These are phyloP conservation scores for Coniella lustricola DNA, from an alignment of 2,329 filamentous ascomycete genomes.

Conservation along the genomic window DNA sequence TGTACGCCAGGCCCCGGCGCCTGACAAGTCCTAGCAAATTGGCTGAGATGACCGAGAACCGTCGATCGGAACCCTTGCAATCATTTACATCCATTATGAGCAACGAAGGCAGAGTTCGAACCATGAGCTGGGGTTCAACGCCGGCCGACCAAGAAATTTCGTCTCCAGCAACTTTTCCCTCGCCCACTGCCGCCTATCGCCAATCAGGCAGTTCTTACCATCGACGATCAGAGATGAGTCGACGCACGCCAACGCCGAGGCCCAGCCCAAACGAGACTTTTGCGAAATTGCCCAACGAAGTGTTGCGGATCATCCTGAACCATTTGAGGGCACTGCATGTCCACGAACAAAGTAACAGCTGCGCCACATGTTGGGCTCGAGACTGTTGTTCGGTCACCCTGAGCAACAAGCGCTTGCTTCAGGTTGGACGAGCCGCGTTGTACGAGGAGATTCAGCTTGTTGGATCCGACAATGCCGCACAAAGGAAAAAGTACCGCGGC, in stretches of 20 bases:
- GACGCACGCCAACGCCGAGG: constrained; percentile 23
- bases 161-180: constrained; percentile 2
- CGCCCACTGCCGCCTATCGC: constrained; percentile 10
- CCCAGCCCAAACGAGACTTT: constrained; percentile 45
- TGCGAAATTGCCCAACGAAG: constrained; percentile 49
- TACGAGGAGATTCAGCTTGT: constrained; percentile 54
- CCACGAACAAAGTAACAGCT: constrained; percentile 40
- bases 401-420: constrained; percentile 44
- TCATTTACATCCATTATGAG: constrained; percentile 27
- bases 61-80: constrained; percentile 24
- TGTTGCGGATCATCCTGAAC: constrained; percentile 49
- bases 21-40: constrained; percentile 20
- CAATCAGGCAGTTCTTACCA: not conserved
- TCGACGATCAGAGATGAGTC: constrained; percentile 20
- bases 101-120: constrained; percentile 19
- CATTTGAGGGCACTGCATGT: constrained; percentile 48
- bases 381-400: constrained; percentile 47
- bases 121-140: constrained; percentile 22
- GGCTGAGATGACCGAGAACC: not conserved
- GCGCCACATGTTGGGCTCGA: constrained; percentile 59
- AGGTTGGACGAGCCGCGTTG: constrained; percentile 43
- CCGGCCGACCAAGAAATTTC: constrained; percentile 21
- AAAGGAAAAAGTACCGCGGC: constrained; percentile 52
- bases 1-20: constrained; percentile 20
- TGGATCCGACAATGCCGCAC: constrained; percentile 46